Base-by-base conservation (phyloP, 495 filamentous ascomycete genomes). In the Apodospora peruviana region DNA sequence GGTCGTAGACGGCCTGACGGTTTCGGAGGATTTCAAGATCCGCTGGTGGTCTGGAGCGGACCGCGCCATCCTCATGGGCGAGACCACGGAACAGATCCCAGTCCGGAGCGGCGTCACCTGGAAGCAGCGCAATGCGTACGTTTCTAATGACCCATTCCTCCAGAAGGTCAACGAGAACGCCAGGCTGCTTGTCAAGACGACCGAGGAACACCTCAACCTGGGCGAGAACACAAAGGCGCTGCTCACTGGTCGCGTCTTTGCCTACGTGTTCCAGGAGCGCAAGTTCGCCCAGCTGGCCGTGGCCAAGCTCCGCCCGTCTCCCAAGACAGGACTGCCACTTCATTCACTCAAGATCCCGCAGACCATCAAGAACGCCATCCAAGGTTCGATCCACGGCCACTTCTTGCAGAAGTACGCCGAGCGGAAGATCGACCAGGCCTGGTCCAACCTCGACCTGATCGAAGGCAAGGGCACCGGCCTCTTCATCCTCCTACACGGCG, bases 361-460 rank as follows among this genome's bases (percentile, higher is more conserved):
- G 2, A 62, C 69, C 19, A 69, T 76, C 50, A 83, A 82, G 61
- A 65, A 75, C 2, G 65, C 81, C 14, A 66, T 84, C 12, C 63
- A 69, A 32, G 70, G 74, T 2, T 68, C 82, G 0, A 72, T 83
- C 11, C 67, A 64, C 22, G 60, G 60, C 1, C 69, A 72, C 40
- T 70, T 70, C 35, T 60, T 68, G 32, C 60, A 62, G 40, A 65
- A 68, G 55, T 35, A 16, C 11, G 61, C 67, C 48, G 63, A 62
- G 1, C 64, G 61, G 49, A 48, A 43, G 43, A 50, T 44, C n/a
- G 43, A 19, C 36, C 16, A 16, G 3, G 11, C 29, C 12, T 34
- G 21, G 18, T 55, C 49, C 1, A 86, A 88, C 53, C 87, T 91
- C 62, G 76, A 81, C 48, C 53, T 79, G 1, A 73, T 79, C 35